Evolutionary conservation across 805 yeast species (phyloP).

Genomic region (Saccharomycopsis oosterbeekiorum): DNA sequence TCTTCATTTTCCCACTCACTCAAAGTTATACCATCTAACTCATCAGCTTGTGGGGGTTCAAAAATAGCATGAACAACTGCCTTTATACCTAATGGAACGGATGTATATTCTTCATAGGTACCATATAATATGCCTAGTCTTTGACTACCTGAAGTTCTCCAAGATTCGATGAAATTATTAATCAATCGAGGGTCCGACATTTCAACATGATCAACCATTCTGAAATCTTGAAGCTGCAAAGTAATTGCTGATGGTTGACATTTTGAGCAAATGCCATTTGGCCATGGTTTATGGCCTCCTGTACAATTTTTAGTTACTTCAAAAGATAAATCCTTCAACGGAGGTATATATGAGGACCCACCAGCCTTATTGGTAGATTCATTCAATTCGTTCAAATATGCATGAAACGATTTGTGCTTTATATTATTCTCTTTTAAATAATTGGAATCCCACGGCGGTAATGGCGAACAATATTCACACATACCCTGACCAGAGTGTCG

Average conservation of each 20-base stretch:
- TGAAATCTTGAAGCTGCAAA: slow-evolving; percentile 74
- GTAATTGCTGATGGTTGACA: slow-evolving; percentile 97
- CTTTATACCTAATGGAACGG: slow-evolving; percentile 86
- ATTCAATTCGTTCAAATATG: slow-evolving; percentile 65
- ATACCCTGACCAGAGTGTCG: slow-evolving; percentile 88
- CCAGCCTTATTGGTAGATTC: slow-evolving; percentile 54
- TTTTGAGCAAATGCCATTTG: slow-evolving; percentile 86
- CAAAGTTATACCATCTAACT: slow-evolving; percentile 75
- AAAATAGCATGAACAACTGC: slow-evolving; percentile 90
- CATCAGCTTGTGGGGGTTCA: slow-evolving; percentile 86
- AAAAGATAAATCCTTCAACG: slow-evolving; percentile 64
- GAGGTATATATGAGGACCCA: slow-evolving; percentile 63
- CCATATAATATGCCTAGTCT: slow-evolving; percentile 84
- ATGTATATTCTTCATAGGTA: slow-evolving; percentile 61
- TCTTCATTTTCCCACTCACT: slow-evolving; percentile 41
- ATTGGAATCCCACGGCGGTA: slow-evolving; percentile 87
- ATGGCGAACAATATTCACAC: slow-evolving; percentile 95
- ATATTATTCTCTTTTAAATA: slow-evolving; percentile 68
- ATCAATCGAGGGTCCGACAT: slow-evolving; percentile 65
- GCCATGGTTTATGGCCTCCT: slow-evolving; percentile 89
- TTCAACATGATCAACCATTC: slow-evolving; percentile 98
- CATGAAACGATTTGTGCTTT: slow-evolving; percentile 83
- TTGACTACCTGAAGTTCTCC: slow-evolving; percentile 87
- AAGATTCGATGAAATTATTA: slow-evolving; percentile 76
- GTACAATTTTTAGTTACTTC: slow-evolving; percentile 51